Percentiles rank a stretch among this genome's conserved stretches.
Evolutionary conservation across 2,329 filamentous ascomycete species (phyloP).

Genomic region (Apiospora phragmitis): DNA sequence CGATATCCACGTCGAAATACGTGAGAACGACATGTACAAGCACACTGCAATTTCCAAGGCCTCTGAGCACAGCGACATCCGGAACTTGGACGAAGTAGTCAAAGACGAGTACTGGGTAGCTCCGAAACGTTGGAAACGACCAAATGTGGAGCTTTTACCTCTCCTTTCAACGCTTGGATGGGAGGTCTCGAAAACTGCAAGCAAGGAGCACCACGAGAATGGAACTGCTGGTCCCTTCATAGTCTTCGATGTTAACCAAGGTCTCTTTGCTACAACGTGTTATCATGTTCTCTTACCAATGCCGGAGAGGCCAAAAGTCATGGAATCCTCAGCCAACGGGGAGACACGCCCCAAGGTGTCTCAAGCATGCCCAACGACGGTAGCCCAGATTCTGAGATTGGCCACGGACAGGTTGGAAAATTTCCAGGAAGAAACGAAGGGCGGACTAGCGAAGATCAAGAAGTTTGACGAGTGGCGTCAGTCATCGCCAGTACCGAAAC

Average conservation of each 20-base stretch:
- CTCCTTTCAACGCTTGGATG: background rate
- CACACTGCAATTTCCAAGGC: background rate
- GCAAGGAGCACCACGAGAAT: background rate
- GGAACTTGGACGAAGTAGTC: background rate
- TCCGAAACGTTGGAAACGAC: no score
- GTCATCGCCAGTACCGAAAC: background rate
- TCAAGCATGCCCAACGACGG: background rate
- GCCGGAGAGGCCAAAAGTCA: background rate
- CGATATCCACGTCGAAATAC: background rate
- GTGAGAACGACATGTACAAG: background rate
- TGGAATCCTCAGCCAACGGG: background rate
- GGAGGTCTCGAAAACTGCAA: background rate
- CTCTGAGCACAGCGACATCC: background rate
- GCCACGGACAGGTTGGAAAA: background rate
- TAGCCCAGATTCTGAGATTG: background rate
- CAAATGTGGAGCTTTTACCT: background rate
- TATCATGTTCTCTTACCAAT: background rate
- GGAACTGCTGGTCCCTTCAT: background rate
- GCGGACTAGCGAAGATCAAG: background rate
- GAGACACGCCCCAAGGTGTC: background rate
- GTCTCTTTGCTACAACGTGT: background rate
- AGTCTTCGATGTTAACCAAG: background rate
- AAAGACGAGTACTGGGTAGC: background rate
- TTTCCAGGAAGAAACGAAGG: background rate
- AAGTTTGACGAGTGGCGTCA: background rate